phyloP scores from a whole-genome alignment of 2,329 filamentous ascomycete genomes.

The Cryphonectria radicalis region DNA sequence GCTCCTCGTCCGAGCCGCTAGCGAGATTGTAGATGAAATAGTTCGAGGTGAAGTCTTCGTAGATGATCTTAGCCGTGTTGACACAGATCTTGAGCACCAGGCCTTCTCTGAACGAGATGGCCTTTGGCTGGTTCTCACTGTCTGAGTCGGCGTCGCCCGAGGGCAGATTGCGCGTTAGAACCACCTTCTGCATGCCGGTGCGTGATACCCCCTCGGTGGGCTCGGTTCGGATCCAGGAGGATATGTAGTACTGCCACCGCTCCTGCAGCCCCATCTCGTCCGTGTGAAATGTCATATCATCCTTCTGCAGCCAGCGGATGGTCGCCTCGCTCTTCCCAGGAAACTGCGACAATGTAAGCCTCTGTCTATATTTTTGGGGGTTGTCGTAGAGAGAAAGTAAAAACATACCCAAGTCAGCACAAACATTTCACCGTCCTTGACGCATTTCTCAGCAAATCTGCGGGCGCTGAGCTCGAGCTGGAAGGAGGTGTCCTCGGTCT shows the following conservation, averaged over 20 bases:
- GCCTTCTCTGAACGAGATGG: constrained; percentile 67
- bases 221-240: constrained; percentile 85
- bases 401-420: constrained; percentile 84
- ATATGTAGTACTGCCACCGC: constrained; percentile 94
- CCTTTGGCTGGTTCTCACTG: constrained; percentile 64
- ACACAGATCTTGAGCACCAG: constrained; percentile 75
- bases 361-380: neutral
- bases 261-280: constrained; percentile 85
- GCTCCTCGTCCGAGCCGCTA: constrained; percentile 70
- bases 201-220: constrained; percentile 80
- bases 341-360: constrained; percentile 51
- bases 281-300: constrained; percentile 80
- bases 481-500: constrained; percentile 84
- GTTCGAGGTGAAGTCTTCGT: constrained; percentile 71
- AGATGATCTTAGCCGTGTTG: constrained; percentile 80
- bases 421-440: constrained; percentile 92
- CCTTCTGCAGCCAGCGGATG: constrained; percentile 71
- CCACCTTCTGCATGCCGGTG: constrained; percentile 67
- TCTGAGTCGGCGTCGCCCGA: constrained; percentile 65
- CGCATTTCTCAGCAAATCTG: constrained; percentile 88
- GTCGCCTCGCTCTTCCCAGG: constrained; percentile 71
- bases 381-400: neutral
- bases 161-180: constrained; percentile 74
- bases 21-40: constrained; percentile 74
- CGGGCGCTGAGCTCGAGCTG: constrained; percentile 88